phyloP scores from a whole-genome alignment of 169 alveolate genomes.

The Plasmodium cynomolgi region DNA sequence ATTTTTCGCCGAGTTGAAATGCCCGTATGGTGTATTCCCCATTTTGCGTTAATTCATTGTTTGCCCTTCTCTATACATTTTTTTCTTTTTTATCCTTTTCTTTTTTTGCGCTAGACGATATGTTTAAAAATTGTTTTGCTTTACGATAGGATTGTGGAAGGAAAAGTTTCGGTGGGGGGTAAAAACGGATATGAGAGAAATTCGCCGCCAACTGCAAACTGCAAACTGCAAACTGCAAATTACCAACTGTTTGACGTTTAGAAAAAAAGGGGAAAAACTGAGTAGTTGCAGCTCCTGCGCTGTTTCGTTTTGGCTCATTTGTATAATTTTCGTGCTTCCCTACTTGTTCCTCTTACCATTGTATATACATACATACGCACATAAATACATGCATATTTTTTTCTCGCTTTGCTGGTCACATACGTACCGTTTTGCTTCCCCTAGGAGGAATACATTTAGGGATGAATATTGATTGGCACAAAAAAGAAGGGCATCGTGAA shows the following conservation, averaged over 20 bases:
- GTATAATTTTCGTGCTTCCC: not conserved
- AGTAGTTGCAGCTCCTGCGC: not conserved
- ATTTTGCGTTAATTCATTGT: not conserved
- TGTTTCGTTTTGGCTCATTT: not conserved
- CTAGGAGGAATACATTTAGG: not conserved
- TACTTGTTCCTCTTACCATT: not conserved
- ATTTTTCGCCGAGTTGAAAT: not conserved
- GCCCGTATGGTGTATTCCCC: not conserved
- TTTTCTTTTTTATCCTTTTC: not conserved
- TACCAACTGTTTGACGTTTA: not conserved
- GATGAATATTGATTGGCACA: not conserved
- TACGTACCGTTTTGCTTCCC: not conserved
- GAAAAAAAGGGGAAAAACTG: not conserved
- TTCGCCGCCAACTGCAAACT: not conserved
- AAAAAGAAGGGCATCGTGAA: not conserved
- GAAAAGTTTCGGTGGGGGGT: not conserved
- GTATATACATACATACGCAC: not conserved
- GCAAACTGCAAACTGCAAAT: not conserved
- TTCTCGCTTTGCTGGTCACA: not conserved
- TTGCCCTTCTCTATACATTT: not conserved
- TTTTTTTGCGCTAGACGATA: not conserved
- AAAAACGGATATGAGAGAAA: not conserved
- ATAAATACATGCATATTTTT: not conserved
- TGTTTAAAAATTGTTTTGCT: not conserved
- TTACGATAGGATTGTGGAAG: not conserved